Base-by-base conservation (phyloP, 441 rosid species). In the Syzygium syzygioides region DNA sequence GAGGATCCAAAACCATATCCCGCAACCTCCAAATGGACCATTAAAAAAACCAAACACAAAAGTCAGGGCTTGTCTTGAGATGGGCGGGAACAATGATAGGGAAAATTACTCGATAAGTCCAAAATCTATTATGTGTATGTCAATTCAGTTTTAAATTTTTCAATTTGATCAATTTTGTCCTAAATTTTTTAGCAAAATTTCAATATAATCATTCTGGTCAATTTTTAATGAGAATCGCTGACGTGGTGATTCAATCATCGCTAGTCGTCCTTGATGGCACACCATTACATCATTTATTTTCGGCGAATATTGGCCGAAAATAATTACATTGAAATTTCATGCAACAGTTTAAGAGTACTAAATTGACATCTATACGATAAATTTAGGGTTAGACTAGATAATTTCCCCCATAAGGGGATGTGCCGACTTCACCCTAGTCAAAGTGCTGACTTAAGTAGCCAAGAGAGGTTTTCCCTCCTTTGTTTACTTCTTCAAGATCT, bases 201-300 rank as follows among this genome's bases (percentile, higher is more conserved):
- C 9, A 37, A 37, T 23, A 71, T 71, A 71, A 0, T 71, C 1
- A 0, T 68, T 68, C 1, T 1, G 6, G 0, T 5, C 48, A 6
- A 37, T 37, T 71, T 34, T 37, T 4, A 7, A 2, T 0, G 0
- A 4, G 2, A 71, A 11, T 68, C 4, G 5, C 11, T 10, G 6
- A 68, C 11, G 26, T 0, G 4, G 2, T 0, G 1, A 8, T 41
- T 3, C 6, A 34, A 19, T 19, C 48, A 68, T 19, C 0, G 1
- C 2, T 19, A 4, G 1, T 9, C 7, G 3, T 57, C 62, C 14
- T 9, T 7, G 14, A 28, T 4, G 6, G 14, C 14, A 23, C 11
- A 10, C 12, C 62, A 4, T 2, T 8, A 57, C 3, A 2, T 25
- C 28, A 25, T 1, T 9, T 4, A 20, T 37, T 71, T 71, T 71